These are phyloP conservation scores for Prunus mira DNA, from an alignment of 306 rosid species.

Conservation along the genomic window DNA sequence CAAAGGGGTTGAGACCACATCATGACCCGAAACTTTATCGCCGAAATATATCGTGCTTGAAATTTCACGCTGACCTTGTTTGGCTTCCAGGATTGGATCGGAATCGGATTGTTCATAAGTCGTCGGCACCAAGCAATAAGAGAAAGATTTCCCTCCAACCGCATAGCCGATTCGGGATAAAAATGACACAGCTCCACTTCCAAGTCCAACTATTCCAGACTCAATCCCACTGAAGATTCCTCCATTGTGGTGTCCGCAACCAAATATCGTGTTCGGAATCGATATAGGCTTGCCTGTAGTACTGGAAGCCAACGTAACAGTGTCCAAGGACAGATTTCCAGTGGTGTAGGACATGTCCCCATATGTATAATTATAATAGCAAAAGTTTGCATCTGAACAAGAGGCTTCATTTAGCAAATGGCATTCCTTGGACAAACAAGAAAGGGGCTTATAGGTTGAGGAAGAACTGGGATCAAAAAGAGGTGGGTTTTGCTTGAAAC, in stretches of 20 bases:
- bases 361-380: not conserved
- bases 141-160: slow-evolving; percentile 5
- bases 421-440: not conserved
- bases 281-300: not conserved
- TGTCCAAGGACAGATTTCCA: not conserved
- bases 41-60: slow-evolving; percentile 20
- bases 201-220: slow-evolving; percentile 12
- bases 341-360: not conserved
- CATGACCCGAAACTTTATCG: not conserved
- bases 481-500: not conserved
- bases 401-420: not conserved
- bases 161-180: slow-evolving; percentile 8
- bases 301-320: not conserved
- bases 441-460: not conserved
- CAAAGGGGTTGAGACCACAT: slow-evolving; percentile 5
- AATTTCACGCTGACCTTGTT: not conserved
- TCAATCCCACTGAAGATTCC: not conserved
- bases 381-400: not conserved
- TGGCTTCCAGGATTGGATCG: not conserved
- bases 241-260: slow-evolving; percentile 2
- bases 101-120: not conserved
- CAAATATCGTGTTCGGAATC: not conserved
- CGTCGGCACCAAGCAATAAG: slow-evolving; percentile 19
- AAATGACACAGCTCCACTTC: not conserved
- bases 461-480: slow-evolving; percentile 1